A percentile compares a stretch with the other conserved stretches of the same genome.
Conservation (phyloP, 2,329 filamentous ascomycete species). For the Fusarium albosuccineum region DNA sequence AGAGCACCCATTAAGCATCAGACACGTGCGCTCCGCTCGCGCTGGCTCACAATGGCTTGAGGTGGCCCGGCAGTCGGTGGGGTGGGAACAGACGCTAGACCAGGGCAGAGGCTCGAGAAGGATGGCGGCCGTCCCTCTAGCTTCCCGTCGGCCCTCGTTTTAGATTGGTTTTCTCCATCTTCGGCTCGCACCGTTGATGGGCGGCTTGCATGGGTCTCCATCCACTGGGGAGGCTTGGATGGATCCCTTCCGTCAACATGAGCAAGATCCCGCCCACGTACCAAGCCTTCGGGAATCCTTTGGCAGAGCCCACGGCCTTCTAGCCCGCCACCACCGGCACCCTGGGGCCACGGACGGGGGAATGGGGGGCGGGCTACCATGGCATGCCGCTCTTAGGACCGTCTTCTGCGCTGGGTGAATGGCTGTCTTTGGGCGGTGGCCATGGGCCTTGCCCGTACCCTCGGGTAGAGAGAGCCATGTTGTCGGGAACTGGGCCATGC, state of each 20-base stretch:
- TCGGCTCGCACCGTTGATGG: conserved; percentile 55
- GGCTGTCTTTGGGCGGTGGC: conserved; percentile 12
- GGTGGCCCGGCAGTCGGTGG: conserved; percentile 36
- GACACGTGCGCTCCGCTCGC: conserved; percentile 51
- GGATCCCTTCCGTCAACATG: conserved; percentile 43
- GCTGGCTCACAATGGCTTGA: conserved; percentile 33
- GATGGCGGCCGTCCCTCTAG: conserved; percentile 37
- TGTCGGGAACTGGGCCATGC: conserved; percentile 32
- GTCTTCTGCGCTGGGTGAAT: conserved; percentile 17
- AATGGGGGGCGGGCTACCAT: conserved; percentile 27
- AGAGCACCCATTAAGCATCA: conserved; percentile 50
- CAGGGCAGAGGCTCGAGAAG: conserved; percentile 35
- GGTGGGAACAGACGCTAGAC: conserved; percentile 41
- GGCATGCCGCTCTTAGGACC: conserved; percentile 3
- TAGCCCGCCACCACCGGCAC: conserved; percentile 36
- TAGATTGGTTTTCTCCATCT: conserved; percentile 52
- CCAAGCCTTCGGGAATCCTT: conserved; percentile 47
- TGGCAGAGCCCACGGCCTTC: conserved; percentile 29
- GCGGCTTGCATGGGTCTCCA: conserved; percentile 48
- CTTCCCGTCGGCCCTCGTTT: conserved; percentile 48
- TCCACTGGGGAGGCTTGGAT: conserved; percentile 39
- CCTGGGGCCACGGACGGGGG: conserved; percentile 24
- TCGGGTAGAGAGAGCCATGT: conserved; percentile 35
- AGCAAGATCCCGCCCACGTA: conserved; percentile 46
- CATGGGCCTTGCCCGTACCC: conserved; percentile 24